These are phyloP conservation scores for Colletotrichum cuscutae DNA, from an alignment of 2,329 filamentous ascomycete genomes.

Conservation along the genomic window DNA sequence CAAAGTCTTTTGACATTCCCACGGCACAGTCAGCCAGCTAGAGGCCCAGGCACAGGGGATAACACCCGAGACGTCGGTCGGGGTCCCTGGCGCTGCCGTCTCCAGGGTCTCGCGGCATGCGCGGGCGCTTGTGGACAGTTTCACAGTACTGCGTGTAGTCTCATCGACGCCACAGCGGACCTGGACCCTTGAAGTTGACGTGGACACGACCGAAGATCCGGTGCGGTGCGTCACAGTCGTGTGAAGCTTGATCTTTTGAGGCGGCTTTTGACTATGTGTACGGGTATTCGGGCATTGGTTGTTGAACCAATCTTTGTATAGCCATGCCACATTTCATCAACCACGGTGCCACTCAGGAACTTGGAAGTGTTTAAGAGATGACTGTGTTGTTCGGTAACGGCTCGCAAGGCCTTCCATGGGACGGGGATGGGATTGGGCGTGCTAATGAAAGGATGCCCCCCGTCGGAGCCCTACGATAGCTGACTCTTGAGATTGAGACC, in stretches of 20 bases:
- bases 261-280: background rate
- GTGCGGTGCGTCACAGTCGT: background rate
- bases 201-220: background rate
- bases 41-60: background rate
- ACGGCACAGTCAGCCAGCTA: background rate
- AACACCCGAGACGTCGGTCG: background rate
- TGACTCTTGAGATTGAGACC: constrained; percentile 10
- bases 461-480: background rate
- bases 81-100: background rate
- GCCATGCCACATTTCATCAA: background rate
- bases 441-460: background rate
- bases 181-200: constrained; percentile 19
- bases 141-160: background rate
- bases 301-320: background rate
- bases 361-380: background rate
- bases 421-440: background rate
- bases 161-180: constrained; percentile 4
- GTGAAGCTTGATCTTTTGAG: background rate
- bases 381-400: background rate
- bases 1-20: background rate
- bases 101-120: constrained; percentile 4
- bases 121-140: background rate
- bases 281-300: background rate
- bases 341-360: background rate
- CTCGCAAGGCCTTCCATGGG: background rate